A percentile compares a stretch with the other conserved stretches of the same genome.
Conservation (phyloP, 257 asterid genomes). For the Capsicum chinense region DNA sequence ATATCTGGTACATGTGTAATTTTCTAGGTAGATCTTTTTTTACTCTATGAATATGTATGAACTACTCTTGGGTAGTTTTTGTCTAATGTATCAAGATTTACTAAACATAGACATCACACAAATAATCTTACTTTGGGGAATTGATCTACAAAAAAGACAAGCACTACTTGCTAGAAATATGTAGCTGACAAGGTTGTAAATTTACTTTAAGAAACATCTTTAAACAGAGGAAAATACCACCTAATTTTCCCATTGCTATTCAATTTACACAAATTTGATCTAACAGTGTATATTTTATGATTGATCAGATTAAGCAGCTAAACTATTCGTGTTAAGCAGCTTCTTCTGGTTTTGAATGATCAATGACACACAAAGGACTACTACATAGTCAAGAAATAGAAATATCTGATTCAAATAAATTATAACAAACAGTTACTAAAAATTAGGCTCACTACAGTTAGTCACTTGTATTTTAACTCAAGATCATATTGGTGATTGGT, state of each 20-base stretch:
- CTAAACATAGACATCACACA: neutral
- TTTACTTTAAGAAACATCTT: neutral
- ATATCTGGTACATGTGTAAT: neutral
- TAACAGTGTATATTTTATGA: too few species aligned
- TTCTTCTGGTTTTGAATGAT: neutral
- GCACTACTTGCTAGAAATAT: neutral
- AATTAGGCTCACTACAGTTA: neutral
- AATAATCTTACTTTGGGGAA: neutral
- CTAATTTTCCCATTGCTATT: neutral
- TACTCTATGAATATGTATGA: neutral
- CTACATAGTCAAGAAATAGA: neutral
- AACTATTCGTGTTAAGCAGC: neutral
- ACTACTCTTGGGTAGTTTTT: neutral
- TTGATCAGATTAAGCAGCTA: neutral
- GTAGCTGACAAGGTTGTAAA: neutral
- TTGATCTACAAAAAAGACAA: neutral
- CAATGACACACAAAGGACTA: neutral
- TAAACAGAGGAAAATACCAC: neutral
- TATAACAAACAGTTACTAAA: neutral
- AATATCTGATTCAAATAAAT: neutral
- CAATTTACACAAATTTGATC: slow-evolving; percentile 4
- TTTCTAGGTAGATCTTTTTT: neutral
- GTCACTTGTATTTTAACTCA: neutral
- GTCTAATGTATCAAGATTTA: neutral
- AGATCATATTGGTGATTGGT: neutral